A percentile compares a stretch with the other conserved stretches of the same genome.
phyloP scores from a whole-genome alignment of 345 rosid species.

The Aegle marmelos region DNA sequence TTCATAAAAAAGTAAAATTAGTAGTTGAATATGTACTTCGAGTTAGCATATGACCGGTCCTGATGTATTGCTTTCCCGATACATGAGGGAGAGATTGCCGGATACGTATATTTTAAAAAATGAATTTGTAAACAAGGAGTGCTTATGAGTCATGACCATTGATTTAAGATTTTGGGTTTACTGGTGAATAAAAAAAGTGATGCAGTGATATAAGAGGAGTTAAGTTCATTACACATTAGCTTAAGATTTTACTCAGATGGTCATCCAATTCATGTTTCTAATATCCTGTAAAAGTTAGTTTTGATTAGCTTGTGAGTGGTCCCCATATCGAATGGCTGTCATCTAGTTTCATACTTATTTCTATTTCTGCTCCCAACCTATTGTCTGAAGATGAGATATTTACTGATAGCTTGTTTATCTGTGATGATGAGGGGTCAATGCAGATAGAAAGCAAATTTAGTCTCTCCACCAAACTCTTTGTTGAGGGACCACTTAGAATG shows the following conservation, averaged over 20 bases:
- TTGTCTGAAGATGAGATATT: background rate
- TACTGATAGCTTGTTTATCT: background rate
- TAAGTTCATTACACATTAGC: background rate
- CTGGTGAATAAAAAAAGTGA: background rate
- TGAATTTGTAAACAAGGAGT: background rate
- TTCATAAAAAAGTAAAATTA: background rate
- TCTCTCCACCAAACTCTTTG: conserved; percentile 56
- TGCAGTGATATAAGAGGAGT: background rate
- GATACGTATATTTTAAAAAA: background rate
- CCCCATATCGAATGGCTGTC: background rate
- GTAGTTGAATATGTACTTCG: background rate
- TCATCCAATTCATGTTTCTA: background rate
- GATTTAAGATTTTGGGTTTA: background rate
- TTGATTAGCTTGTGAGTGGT: background rate
- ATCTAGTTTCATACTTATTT: background rate
- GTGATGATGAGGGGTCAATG: conserved; percentile 15
- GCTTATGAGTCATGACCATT: background rate
- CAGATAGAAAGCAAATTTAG: conserved; percentile 81
- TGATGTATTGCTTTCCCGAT: background rate
- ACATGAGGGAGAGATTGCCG: background rate
- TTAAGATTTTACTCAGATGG: background rate
- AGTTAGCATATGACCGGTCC: background rate
- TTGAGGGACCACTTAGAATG: conserved; percentile 96
- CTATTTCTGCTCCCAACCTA: background rate
- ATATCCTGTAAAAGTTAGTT: background rate